A percentile compares a stretch with the other conserved stretches of the same genome.
phyloP scores from a whole-genome alignment of 495 filamentous ascomycete genomes.

The Podospora didyma region DNA sequence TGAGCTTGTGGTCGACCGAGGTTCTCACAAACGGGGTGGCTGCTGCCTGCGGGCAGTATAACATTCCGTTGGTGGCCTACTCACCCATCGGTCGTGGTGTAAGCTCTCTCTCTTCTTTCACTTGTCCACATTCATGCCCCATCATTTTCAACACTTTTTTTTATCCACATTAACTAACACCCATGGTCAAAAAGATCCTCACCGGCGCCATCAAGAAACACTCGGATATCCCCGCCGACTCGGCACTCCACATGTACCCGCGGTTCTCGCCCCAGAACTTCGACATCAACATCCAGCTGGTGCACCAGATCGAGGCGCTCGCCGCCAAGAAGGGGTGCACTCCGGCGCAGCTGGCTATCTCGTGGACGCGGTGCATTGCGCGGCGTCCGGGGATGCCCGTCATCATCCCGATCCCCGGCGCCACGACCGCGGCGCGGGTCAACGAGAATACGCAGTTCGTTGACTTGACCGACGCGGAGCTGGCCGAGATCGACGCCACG shows the following conservation, averaged over 20 bases:
- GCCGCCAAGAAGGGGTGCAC: slow-evolving; percentile 68
- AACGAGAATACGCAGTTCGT: slow-evolving; percentile 47
- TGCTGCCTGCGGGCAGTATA: slow-evolving; percentile 62
- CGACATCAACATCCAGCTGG: slow-evolving; percentile 67
- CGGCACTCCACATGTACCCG: slow-evolving; percentile 50
- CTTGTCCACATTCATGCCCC: no score
- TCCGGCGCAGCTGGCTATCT: slow-evolving; percentile 72
- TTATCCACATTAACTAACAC: slow-evolving; percentile 3
- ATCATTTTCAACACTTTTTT: no score
- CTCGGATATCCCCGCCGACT: slow-evolving; percentile 58
- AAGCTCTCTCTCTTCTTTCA: slow-evolving; percentile 35
- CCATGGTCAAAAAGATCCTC: slow-evolving; percentile 27
- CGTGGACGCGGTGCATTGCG: slow-evolving; percentile 55
- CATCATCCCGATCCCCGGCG: slow-evolving; percentile 83
- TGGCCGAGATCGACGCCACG: slow-evolving; percentile 46
- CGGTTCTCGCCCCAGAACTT: slow-evolving; percentile 70
- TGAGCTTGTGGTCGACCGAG: slow-evolving; percentile 66
- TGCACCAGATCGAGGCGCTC: slow-evolving; percentile 59
- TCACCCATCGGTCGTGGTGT: slow-evolving; percentile 49
- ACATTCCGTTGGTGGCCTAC: slow-evolving; percentile 67
- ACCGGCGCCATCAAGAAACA: slow-evolving; percentile 59
- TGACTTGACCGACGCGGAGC: slow-evolving; percentile 43
- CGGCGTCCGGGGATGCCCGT: slow-evolving; percentile 57
- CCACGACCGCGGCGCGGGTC: slow-evolving; percentile 46
- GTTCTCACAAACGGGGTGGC: slow-evolving; percentile 73